Evolutionary conservation across 2,329 filamentous ascomycete genomes (phyloP).

Genomic region (Niveomyces coronatus): DNA sequence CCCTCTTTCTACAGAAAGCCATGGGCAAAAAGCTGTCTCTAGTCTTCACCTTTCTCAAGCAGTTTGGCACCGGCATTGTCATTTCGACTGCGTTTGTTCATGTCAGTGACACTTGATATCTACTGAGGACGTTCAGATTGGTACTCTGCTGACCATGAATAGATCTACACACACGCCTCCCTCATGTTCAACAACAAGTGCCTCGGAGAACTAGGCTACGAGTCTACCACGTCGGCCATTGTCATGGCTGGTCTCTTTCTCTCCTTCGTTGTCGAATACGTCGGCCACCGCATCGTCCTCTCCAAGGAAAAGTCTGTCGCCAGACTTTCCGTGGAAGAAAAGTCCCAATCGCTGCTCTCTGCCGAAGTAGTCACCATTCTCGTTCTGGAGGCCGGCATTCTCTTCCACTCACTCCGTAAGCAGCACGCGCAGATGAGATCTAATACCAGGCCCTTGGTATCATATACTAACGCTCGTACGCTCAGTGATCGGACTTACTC

Average conservation of each 20-base stretch:
- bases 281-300: conserved; percentile 48
- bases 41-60: conserved; percentile 55
- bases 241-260: conserved; percentile 66
- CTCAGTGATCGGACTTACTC: conserved; percentile 52
- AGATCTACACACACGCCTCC: conserved; percentile 63
- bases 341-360: conserved; percentile 18
- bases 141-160: conserved; percentile 1
- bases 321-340: conserved; percentile 16
- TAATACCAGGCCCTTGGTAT: too few relatives aligned
- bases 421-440: too few relatives aligned
- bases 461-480: too few relatives aligned
- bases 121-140: background rate
- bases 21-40: conserved; percentile 39
- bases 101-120: conserved; percentile 26
- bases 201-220: conserved; percentile 54
- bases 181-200: conserved; percentile 66
- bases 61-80: conserved; percentile 65
- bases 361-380: conserved; percentile 49
- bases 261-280: conserved; percentile 61
- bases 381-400: conserved; percentile 62
- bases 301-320: conserved; percentile 21
- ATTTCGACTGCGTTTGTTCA: conserved; percentile 63
- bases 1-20: conserved; percentile 51
- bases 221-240: conserved; percentile 58
- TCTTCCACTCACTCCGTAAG: conserved; percentile 63